Base-by-base conservation (phyloP, 2,329 filamentous ascomycete species). In the Scedosporium apiospermum region DNA sequence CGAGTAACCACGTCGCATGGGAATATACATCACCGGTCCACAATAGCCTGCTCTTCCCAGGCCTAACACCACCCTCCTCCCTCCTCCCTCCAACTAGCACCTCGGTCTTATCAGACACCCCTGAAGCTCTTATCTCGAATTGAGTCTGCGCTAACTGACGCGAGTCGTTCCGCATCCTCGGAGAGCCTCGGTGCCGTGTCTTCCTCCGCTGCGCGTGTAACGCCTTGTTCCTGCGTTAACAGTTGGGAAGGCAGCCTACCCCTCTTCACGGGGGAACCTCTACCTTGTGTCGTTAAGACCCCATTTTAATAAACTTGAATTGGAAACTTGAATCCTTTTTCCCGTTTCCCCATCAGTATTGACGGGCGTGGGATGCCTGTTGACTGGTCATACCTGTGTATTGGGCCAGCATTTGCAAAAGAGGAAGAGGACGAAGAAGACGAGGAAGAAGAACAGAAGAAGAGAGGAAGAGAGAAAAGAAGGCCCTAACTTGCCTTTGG, bases 101-200 rank as follows among this genome's bases (percentile, higher is more conserved):
- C 30, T n/a, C 12, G 38, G 55, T 26, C 27, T 59, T 55, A 57
- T 61, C 60, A 55, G 21, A 14, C 14, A n/a, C 44, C 23, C 26
- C 51, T 30, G 26, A 23, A 49, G 7, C 21, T 34, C 44, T 61
- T 61, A 61, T 61, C 58, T 38, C 26, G 26, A n/a, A 14, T 34
- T 49, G 42, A 27, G 14, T 34, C 58, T 27, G n/a, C 58, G 18
- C 38, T 12, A 51, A 42, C 58, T 18, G 38, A n/a, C 42, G 44
- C 26, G 27, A 30, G 26, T 9, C 30, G 60, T 41, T 41, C 51
- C 34, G 46, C 30, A 51, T 5, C 18, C n/a, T 21, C 27, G 30
- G 60, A 61, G 60, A 55, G 60, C 60, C 30, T 61, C 49, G 60
- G 60, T 61, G 60, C 60, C 60, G 60, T 55, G 46, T 57, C 60